Base-by-base conservation (phyloP, 2,329 filamentous ascomycete genomes). In the Pseudomassariella vexata region DNA sequence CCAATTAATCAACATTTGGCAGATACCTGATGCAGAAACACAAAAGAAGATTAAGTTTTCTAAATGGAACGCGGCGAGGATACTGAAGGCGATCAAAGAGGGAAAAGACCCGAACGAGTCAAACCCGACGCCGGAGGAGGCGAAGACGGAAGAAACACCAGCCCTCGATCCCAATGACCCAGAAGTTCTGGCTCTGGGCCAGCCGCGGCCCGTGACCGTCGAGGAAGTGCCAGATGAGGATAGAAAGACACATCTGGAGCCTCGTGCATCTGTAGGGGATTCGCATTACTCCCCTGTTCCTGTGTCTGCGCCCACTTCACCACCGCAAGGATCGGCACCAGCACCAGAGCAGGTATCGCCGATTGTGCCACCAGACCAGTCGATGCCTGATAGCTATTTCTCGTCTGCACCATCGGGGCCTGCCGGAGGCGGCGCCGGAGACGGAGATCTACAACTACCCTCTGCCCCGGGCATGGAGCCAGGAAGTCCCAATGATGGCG, bases 11-110 rank as follows among this genome's bases (percentile, higher is more conserved):
- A 81, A 81, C 42, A 83, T 95, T 49, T 98, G 90, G 88, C 82
- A 79, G 5, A 61, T 75, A 0, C 64, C 81, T 9, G 85, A 94
- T 20, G 62, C 74, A 1, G 88, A 96, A 50, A 77, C 81, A 14
- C 70, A 79, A 23, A 76, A 87, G 34, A 96, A 95, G 67, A 87
- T 90, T 60, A 95, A 94, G 57, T 98, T 86, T 55, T 88, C 90
- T 24, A 98, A 96, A 59, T 98, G 86, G 73, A 94, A 96, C 56
- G 89, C 90, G 3, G 66, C 90, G 21, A 78, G 92, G 36, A 98
- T 98, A 51, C 70, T 85, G 11, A 95, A 86, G 60, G 92, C 92
- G 9, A 74, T 95, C 49, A 92, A 89, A 51, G 85, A 89, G 24
- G 88, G 88, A 33, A 82, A 85, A 44, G 89, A 98, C 52, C 92